phyloP scores from a whole-genome alignment of 352 stramenopile genomes.

The Globisporangium nunn region DNA sequence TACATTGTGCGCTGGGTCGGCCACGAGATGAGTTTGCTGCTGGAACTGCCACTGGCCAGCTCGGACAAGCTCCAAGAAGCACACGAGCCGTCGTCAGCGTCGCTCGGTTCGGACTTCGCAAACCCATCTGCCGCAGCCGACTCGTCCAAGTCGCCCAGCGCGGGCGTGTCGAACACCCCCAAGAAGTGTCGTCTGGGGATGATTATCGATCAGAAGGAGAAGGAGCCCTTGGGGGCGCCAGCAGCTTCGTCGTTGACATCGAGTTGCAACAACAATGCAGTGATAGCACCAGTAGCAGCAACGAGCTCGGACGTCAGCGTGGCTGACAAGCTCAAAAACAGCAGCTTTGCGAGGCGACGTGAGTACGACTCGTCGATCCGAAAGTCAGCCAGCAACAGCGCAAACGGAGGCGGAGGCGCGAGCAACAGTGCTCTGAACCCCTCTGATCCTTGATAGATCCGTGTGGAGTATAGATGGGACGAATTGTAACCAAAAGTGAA shows the following conservation, averaged over 20 bases:
- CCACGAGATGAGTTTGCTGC: constrained; percentile 73
- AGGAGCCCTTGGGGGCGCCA: constrained; percentile 13
- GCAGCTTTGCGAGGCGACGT: constrained; percentile 58
- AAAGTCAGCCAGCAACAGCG: constrained; percentile 14
- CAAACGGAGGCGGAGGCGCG: neutral
- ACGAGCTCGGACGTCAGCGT: constrained; percentile 2
- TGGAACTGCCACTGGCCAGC: constrained; percentile 46
- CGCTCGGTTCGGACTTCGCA: constrained; percentile 1
- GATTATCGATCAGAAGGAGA: constrained; percentile 56
- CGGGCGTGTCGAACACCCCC: constrained; percentile 34
- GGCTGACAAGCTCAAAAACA: constrained; percentile 56
- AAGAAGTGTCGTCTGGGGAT: constrained; percentile 49
- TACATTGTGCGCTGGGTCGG: constrained; percentile 80
- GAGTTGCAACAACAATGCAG: constrained; percentile 1
- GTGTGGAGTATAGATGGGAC: neutral
- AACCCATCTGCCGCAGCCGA: constrained; percentile 1
- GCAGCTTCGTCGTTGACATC: neutral
- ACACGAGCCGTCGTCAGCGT: constrained; percentile 20
- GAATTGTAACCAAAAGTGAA: neutral
- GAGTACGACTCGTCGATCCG: constrained; percentile 66
- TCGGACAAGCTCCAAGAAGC: constrained; percentile 41
- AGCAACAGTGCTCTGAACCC: neutral
- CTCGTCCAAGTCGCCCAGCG: constrained; percentile 7
- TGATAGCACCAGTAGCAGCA: constrained; percentile 4
- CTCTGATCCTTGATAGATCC: constrained; percentile 2